These are phyloP conservation scores for Paramecium primaurelia DNA, from an alignment of 73 alveolate species.

Conservation along the genomic window DNA sequence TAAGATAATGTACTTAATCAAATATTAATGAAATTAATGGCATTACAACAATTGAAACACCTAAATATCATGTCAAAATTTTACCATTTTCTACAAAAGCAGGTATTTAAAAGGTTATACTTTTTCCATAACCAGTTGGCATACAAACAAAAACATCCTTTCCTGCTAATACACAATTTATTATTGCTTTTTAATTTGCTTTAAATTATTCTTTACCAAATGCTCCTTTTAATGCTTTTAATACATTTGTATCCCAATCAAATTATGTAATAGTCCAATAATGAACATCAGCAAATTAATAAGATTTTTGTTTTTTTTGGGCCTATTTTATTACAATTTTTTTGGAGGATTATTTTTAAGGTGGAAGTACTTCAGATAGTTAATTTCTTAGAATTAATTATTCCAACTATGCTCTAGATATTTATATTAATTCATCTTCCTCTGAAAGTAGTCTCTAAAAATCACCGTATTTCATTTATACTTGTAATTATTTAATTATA, in stretches of 20 bases:
- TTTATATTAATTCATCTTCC: slow-evolving; percentile 7
- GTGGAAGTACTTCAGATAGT: background rate
- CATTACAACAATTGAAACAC: slow-evolving; percentile 82
- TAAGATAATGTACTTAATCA: slow-evolving; percentile 78
- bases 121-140: slow-evolving; percentile 98
- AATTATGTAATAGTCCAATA: background rate
- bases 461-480: background rate
- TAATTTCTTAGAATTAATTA: background rate
- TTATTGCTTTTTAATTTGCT: slow-evolving; percentile 86
- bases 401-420: background rate
- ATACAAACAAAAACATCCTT: slow-evolving; percentile 93
- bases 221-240: slow-evolving; percentile 62
- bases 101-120: slow-evolving; percentile 89
- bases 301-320: background rate
- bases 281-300: slow-evolving; percentile 29
- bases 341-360: background rate
- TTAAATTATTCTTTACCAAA: slow-evolving; percentile 85
- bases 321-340: background rate
- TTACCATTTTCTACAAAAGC: slow-evolving; percentile 75
- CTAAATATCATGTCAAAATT: background rate
- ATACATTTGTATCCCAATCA: slow-evolving; percentile 82
- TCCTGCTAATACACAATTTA: slow-evolving; percentile 80
- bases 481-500: background rate
- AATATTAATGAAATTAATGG: slow-evolving; percentile 83
- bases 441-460: background rate